Evolutionary conservation across 257 asterid genomes (phyloP).

Genomic region (Jaltomata sinuosa): DNA sequence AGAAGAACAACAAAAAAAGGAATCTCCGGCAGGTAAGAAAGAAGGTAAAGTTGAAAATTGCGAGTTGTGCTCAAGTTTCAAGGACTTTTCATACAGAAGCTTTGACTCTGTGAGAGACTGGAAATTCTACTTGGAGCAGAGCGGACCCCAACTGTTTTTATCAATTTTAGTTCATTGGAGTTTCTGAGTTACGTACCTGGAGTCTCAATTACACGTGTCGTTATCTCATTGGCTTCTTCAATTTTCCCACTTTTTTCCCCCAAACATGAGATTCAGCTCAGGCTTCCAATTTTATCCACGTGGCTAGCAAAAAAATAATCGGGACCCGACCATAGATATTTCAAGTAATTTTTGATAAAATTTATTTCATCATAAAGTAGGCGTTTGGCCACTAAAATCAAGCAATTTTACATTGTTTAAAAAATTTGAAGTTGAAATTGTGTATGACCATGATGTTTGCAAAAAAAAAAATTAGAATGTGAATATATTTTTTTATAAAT

Average conservation of each 20-base stretch:
- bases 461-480: no score
- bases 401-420: no score
- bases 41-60: neutral
- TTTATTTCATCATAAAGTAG: no score
- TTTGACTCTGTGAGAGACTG: neutral
- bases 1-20: no score
- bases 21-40: neutral
- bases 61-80: neutral
- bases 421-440: no score
- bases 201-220: neutral
- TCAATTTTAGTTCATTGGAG: conserved; percentile 35
- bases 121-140: conserved; percentile 9
- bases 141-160: conserved; percentile 49
- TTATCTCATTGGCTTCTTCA: neutral
- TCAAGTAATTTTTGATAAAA: no score
- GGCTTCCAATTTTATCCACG: neutral
- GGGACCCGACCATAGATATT: no score
- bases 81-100: neutral
- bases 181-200: neutral
- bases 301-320: neutral
- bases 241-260: neutral
- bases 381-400: no score
- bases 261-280: neutral
- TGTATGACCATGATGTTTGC: no score
- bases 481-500: no score